Evolutionary conservation across 805 yeast species (phyloP), one percentile per base, ranked within the genome.

Genomic region (Candida taoyuanica): DNA sequence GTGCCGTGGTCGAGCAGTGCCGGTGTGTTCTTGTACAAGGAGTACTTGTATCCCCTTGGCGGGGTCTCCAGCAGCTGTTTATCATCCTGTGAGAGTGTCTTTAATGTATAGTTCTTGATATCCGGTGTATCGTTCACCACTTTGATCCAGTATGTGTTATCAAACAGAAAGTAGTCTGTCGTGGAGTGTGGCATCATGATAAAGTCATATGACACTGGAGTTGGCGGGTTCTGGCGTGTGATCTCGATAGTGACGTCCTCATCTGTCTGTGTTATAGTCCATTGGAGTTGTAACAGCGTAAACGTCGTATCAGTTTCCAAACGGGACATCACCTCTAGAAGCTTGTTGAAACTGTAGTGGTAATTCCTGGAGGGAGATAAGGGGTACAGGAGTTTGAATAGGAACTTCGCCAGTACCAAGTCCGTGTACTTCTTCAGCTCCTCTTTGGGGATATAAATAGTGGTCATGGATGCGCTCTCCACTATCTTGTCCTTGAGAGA

Each of bases 91-190:
- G 37, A 20, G 6, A 37, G 5, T 26, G 47, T 39, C 43, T 53
- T 44, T 13, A 54, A 23, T 1, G 42, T 37, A 18, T 47, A 53
- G 5, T 33, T 8, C 36, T 37, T 34, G 5, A 21, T 8, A 3
- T 27, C 20, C 3, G 38, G 7, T 0, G 48, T 33, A 3, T 20
- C 5, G 34, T 51, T 55, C 2, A 8, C 24, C 29, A 53, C 14
- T 23, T 43, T 50, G 16, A 69, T 37, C 71, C 71, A 66, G 37
- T 55, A 67, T 33, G 71, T 49, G 37, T 63, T 56, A 40, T 71
- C 75, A 45, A 61, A 71, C 3, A 63, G 43, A 4, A 55, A 19
- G 67, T 70, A 63, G 1, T 52, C 48, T n/a, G 59, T 36, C 55
- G 62, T 48, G 0, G 50, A 40, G 39, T 41, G 3, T 26, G 59